phyloP scores from a whole-genome alignment of 176 grass and related monocot genomes.

The Elymus sibiricus region DNA sequence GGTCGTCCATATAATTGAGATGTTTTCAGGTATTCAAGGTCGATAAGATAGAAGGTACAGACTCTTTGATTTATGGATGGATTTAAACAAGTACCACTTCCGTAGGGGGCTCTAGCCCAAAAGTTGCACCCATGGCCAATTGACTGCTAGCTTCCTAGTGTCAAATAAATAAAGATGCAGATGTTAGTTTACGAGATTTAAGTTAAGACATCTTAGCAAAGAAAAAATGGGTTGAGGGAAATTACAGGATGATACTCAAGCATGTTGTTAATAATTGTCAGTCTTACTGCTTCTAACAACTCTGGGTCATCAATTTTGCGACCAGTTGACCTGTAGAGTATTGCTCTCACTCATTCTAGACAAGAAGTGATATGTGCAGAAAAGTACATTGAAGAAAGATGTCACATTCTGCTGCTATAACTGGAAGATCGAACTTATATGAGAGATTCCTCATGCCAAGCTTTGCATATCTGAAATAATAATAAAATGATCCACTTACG shows the following conservation, averaged over 20 bases:
- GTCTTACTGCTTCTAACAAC: constrained; percentile 87
- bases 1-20: not conserved
- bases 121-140: constrained; percentile 95
- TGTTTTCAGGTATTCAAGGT: constrained; percentile 13
- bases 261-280: constrained; percentile 97
- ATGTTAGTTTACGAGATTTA: not conserved
- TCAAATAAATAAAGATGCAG: constrained; percentile 21
- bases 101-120: constrained; percentile 70
- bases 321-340: constrained; percentile 83
- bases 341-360: constrained; percentile 54
- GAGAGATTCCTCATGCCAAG: constrained; percentile 21
- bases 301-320: constrained; percentile 96
- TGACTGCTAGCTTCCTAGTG: constrained; percentile 87
- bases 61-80: not conserved
- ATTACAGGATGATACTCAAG: constrained; percentile 92
- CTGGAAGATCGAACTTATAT: constrained; percentile 23
- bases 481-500: constrained; percentile 51
- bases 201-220: constrained; percentile 8
- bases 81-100: constrained; percentile 47
- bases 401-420: constrained; percentile 25
- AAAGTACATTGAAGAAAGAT: constrained; percentile 37
- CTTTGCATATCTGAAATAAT: constrained; percentile 27
- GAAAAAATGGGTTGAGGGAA: constrained; percentile 6
- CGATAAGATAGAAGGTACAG: not conserved
- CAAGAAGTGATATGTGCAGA: constrained; percentile 46